phyloP scores from a whole-genome alignment of 495 filamentous ascomycete genomes.

The Trichoderma gamsii region DNA sequence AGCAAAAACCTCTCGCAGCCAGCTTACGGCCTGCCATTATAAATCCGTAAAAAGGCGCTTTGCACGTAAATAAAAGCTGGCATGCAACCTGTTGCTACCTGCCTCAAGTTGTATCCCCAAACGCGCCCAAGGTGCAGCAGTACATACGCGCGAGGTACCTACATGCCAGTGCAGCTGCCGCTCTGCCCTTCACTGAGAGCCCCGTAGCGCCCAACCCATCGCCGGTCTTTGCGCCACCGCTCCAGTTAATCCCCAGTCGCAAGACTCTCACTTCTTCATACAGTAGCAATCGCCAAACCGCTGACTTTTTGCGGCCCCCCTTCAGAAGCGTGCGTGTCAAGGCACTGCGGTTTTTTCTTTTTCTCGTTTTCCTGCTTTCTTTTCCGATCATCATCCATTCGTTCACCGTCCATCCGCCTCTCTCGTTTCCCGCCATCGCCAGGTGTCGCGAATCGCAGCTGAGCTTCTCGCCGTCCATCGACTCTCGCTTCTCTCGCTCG shows the following conservation, averaged over 20 bases:
- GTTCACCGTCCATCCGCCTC: background rate
- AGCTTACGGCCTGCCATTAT: too few relatives aligned
- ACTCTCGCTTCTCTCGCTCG: constrained; percentile 14
- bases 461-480: background rate
- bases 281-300: too few relatives aligned
- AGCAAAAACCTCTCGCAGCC: too few relatives aligned
- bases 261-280: background rate
- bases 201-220: background rate
- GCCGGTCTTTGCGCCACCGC: constrained; percentile 1
- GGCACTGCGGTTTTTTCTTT: background rate
- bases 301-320: background rate
- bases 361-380: background rate
- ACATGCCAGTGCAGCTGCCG: background rate
- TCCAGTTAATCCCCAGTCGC: background rate
- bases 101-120: too few relatives aligned
- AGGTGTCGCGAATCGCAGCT: background rate
- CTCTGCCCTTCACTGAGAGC: background rate
- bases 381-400: background rate
- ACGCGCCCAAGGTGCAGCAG: too few relatives aligned
- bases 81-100: too few relatives aligned
- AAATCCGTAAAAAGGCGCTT: too few relatives aligned
- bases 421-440: background rate
- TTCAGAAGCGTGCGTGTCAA: background rate
- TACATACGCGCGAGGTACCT: background rate
- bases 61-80: too few relatives aligned